A percentile compares a stretch with the other conserved stretches of the same genome.
These are phyloP conservation scores for Epichloe brachyelytri DNA, from an alignment of 2,329 filamentous ascomycete genomes.

Conservation along the genomic window DNA sequence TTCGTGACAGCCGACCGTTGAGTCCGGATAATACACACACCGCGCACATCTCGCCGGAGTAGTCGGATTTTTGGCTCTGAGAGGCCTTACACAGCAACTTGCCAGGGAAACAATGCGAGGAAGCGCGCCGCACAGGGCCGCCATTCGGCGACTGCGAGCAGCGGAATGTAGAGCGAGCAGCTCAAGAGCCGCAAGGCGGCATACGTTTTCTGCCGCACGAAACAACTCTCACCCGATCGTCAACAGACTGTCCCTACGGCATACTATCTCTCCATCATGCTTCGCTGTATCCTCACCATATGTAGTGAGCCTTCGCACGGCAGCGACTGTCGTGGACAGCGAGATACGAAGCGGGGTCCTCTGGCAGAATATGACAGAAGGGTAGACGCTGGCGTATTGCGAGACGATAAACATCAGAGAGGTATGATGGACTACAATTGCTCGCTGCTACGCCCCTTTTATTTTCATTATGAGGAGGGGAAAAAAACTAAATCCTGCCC, in stretches of 20 bases:
- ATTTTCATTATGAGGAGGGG: not conserved
- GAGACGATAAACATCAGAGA: slow-evolving; percentile 85
- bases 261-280: not conserved
- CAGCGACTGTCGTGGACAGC: slow-evolving; percentile 17
- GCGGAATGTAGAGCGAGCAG: slow-evolving; percentile 4
- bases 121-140: slow-evolving; percentile 6
- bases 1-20: not conserved
- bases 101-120: slow-evolving; percentile 9
- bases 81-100: not conserved
- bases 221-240: not conserved
- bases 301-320: slow-evolving; percentile 8
- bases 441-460: slow-evolving; percentile 8
- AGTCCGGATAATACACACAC: not conserved
- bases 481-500: not conserved
- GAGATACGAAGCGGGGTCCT: slow-evolving; percentile 44
- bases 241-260: not conserved
- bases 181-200: slow-evolving; percentile 1
- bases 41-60: not conserved
- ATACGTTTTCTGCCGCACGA: not conserved
- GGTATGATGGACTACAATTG: slow-evolving; percentile 32
- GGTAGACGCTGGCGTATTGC: slow-evolving; percentile 58
- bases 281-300: not conserved
- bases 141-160: slow-evolving; percentile 9
- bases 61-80: not conserved
- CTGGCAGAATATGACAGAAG: slow-evolving; percentile 79